Base-by-base conservation (phyloP, 1,284 basidiomycete species). In the Ceratobasidium sp. region DNA sequence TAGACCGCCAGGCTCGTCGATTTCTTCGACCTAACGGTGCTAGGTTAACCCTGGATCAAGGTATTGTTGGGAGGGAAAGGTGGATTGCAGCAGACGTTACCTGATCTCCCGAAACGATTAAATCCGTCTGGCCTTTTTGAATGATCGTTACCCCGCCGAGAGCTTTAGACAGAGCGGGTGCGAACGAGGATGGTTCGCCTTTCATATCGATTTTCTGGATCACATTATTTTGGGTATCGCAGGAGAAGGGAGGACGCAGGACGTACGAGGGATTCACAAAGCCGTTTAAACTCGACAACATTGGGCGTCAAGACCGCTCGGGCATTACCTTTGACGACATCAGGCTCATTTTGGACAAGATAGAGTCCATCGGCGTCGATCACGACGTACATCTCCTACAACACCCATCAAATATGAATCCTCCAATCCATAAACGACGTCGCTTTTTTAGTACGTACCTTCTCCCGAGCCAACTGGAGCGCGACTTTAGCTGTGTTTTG, bases 291-390 rank as follows among this genome's bases (percentile, higher is more conserved):
- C 84, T 99, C 97, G 80, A 95, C 94, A 13, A 98, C 91, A 82
- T 99, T 99, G 0, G 98, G 97, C 0, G 98, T 99, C 58, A 99
- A 86, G 2, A 97, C 91, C 0, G 92, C 94, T 28, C 92, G 90
- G 18, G 90, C 87, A 85, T 97, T 97, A 0, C 96, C 96, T 81
- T 89, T 89, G 76, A 99, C 91, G 63, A 95, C 84, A 7, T 89
- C 86, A 0, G 93, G 88, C 77, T 97, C 92, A 82, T 94, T 90
- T 42, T 95, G 93, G 63, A 95, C 86, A 85, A 95, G 87, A 87
- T 89, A 94, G 9, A 97, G 88, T 1, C 92, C 96, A 84, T 99
- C 97, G 0, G 97, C 97, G 83, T 99, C 97, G 20, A 99, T 88
- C 3, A 99, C 97, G 73, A 98, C 87, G 83, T 94, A 97, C 90